Conservation (phyloP, 2,329 filamentous ascomycete genomes). For the Pestalotiopsis sp. region DNA sequence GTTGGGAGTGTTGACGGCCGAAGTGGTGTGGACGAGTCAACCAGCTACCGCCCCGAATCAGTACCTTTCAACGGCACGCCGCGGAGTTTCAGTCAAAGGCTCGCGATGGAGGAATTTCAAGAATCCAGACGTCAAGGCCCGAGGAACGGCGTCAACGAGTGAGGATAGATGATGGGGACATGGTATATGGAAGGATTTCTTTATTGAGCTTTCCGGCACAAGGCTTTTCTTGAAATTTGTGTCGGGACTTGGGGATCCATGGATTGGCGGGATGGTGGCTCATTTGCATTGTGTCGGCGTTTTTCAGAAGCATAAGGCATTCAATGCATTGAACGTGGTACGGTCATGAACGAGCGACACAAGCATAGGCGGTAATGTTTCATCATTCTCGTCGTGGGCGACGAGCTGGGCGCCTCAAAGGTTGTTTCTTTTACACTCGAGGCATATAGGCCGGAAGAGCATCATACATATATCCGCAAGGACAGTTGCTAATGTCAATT, state of each 20-base stretch:
- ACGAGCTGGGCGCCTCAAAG: neutral
- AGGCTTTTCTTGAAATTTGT: neutral
- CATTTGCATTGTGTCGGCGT: slow-evolving; percentile 4
- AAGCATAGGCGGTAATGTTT: neutral
- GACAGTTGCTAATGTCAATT: neutral
- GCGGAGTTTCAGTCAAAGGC: slow-evolving; percentile 49
- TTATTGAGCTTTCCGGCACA: neutral
- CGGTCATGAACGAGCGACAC: neutral
- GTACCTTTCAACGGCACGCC: slow-evolving; percentile 45
- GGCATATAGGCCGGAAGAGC: neutral
- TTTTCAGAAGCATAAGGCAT: neutral
- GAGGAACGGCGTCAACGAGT: neutral
- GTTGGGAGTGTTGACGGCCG: slow-evolving; percentile 57
- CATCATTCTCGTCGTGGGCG: neutral
- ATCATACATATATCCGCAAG: neutral
- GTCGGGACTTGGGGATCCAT: neutral
- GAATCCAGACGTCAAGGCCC: slow-evolving; percentile 17
- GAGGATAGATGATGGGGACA: neutral
- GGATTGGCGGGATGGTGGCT: neutral
- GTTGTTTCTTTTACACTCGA: neutral
- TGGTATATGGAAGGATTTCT: neutral
- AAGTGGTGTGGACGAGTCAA: slow-evolving; percentile 50
- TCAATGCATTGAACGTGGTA: neutral
- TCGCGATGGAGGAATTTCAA: slow-evolving; percentile 51
- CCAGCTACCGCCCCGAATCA: slow-evolving; percentile 43